Conservation (phyloP, 306 rosid genomes). For the Sphenostylis stenocarpa region DNA sequence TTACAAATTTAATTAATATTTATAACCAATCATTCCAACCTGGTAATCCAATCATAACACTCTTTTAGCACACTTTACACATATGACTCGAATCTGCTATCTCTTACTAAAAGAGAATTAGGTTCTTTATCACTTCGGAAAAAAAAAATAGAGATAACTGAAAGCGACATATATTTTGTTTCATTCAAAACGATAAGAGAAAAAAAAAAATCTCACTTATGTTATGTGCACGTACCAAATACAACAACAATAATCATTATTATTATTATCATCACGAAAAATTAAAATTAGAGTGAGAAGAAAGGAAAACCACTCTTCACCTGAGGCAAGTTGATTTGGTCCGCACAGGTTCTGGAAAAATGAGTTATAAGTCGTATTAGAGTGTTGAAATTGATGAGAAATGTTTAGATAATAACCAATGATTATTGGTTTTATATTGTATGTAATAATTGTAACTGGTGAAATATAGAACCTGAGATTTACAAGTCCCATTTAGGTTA, state of each 20-base stretch:
- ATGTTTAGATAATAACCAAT: conserved; percentile 1
- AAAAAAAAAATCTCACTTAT: not conserved
- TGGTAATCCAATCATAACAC: not conserved
- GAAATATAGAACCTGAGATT: conserved; percentile 32
- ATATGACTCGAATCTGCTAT: not conserved
- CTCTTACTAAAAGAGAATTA: not conserved
- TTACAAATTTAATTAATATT: not conserved
- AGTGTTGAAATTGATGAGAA: conserved; percentile 26
- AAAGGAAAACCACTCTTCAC: conserved; percentile 32
- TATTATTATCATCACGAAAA: not conserved
- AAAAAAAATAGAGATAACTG: not conserved
- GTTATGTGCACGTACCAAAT: not conserved
- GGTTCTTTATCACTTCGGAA: not conserved
- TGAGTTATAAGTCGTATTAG: conserved; percentile 15
- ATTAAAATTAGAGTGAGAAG: not conserved
- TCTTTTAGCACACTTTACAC: not conserved
- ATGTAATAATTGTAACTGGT: conserved; percentile 21
- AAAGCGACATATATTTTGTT: not conserved
- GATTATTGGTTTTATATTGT: conserved; percentile 29
- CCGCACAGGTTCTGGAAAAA: not conserved
- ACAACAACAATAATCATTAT: not conserved
- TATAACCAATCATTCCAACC: not conserved
- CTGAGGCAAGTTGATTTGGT: conserved; percentile 16
- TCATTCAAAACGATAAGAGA: not conserved
- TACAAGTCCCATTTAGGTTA: conserved; percentile 24